Conservation (phyloP, 2,329 filamentous ascomycete species). For the Fusarium verticillioides region DNA sequence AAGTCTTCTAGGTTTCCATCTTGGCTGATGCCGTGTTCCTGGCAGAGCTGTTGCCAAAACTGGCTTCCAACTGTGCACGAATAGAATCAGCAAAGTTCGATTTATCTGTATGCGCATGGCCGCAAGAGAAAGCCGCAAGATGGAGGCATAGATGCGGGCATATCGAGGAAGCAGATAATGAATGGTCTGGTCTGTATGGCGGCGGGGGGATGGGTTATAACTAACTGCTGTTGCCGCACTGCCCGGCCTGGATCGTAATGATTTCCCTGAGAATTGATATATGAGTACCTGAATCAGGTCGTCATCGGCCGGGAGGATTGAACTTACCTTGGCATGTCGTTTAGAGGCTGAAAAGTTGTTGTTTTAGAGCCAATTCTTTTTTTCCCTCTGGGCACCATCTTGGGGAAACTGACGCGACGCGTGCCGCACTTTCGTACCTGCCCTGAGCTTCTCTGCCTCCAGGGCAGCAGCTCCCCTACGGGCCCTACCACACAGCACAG, state of each 20-base stretch:
- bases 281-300: conserved; percentile 7
- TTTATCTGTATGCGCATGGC: background rate
- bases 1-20: conserved; percentile 98
- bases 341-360: conserved; percentile 23
- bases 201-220: conserved; percentile 46
- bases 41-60: conserved; percentile 99
- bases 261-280: conserved; percentile 77
- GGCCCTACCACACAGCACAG: background rate
- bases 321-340: conserved; percentile 43
- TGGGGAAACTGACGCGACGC: conserved; percentile 35
- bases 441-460: conserved; percentile 4
- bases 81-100: conserved; percentile 49
- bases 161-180: conserved; percentile 2
- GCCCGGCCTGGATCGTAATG: conserved; percentile 98
- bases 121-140: background rate
- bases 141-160: background rate
- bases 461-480: background rate
- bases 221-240: conserved; percentile 99
- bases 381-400: conserved; percentile 16
- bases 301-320: background rate
- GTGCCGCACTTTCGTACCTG: conserved; percentile 24
- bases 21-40: conserved; percentile 97
- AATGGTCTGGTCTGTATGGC: background rate
- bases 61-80: conserved; percentile 81
- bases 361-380: conserved; percentile 25